These are phyloP conservation scores for Populus nigra DNA, from an alignment of 345 rosid genomes.

Conservation along the genomic window DNA sequence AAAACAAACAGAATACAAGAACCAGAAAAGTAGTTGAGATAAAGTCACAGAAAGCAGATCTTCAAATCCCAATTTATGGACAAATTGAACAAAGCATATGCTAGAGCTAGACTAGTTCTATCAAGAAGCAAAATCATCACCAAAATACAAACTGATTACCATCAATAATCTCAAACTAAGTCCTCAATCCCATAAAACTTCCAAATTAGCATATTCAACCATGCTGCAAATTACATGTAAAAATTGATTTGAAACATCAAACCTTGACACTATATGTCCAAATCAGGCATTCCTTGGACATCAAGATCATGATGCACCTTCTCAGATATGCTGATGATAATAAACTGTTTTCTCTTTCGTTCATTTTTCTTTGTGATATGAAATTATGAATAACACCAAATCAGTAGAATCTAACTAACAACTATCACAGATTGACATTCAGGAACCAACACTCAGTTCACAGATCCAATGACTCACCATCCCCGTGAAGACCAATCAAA, in stretches of 20 bases:
- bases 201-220: neutral
- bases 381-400: neutral
- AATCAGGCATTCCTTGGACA: conserved; percentile 1
- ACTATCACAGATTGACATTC: neutral
- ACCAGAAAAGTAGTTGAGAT: neutral
- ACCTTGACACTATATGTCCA: neutral
- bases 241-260: neutral
- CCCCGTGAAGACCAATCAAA: conserved; percentile 6
- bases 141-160: neutral
- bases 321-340: neutral
- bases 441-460: conserved; percentile 13
- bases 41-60: neutral
- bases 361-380: neutral
- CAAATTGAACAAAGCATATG: neutral
- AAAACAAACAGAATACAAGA: neutral
- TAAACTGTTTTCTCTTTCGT: neutral
- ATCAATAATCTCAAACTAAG: neutral
- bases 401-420: neutral
- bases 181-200: neutral
- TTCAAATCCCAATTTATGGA: neutral
- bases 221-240: neutral
- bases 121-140: neutral
- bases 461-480: conserved; percentile 32
- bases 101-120: neutral
- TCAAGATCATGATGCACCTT: neutral